phyloP scores from a whole-genome alignment of 306 rosid genomes.

The Trifolium repens region DNA sequence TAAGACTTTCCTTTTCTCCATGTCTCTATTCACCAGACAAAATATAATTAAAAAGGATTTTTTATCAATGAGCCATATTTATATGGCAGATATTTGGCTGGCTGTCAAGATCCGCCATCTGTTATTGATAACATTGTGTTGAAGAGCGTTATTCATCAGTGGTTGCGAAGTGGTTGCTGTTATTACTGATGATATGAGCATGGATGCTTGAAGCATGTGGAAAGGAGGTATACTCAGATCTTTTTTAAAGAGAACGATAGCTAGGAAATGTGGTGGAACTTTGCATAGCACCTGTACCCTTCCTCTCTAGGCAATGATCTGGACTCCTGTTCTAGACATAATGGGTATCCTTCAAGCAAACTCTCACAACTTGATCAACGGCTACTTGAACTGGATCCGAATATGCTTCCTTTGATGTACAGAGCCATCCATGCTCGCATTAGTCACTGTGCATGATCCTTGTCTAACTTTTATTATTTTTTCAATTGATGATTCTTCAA shows the following conservation, averaged over 20 bases:
- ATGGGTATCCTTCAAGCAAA: constrained; percentile 1
- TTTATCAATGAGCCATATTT: constrained; percentile 29
- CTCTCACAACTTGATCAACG: neutral
- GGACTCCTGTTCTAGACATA: constrained; percentile 2
- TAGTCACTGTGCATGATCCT: constrained; percentile 21
- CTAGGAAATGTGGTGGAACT: neutral
- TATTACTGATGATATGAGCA: constrained; percentile 17
- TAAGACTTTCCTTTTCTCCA: neutral
- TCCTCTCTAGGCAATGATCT: constrained; percentile 5
- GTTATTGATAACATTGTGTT: constrained; percentile 8
- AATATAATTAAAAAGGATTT: neutral
- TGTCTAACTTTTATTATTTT: neutral
- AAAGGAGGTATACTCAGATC: constrained; percentile 21
- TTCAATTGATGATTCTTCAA: neutral
- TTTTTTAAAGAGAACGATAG: neutral
- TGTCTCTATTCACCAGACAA: neutral
- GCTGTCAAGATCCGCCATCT: constrained; percentile 12
- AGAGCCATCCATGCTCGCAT: constrained; percentile 10
- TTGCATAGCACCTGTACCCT: neutral
- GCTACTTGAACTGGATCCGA: neutral
- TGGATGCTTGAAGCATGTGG: constrained; percentile 7
- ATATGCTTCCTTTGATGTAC: constrained; percentile 5
- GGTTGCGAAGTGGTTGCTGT: neutral
- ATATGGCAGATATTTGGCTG: constrained; percentile 25
- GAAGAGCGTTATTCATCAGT: constrained; percentile 6